Percentiles rank a stretch among this genome's conserved stretches.
phyloP scores from a whole-genome alignment of 2,329 filamentous ascomycete genomes.

The Neofusicoccum ribis region DNA sequence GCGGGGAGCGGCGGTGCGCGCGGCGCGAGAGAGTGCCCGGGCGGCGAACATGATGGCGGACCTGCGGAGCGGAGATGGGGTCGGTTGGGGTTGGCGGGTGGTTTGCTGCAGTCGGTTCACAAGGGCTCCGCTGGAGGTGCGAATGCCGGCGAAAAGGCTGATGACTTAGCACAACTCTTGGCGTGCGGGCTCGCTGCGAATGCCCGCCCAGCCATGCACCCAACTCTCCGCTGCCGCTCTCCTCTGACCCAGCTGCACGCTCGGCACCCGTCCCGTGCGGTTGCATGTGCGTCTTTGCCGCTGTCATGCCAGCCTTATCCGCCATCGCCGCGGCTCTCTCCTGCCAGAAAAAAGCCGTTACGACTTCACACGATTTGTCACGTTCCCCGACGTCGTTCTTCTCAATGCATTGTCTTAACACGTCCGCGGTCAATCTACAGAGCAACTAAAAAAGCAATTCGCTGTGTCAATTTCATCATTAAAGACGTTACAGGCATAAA shows the following conservation, averaged over 20 bases:
- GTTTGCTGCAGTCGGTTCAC: neutral
- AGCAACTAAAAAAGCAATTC: too few species aligned
- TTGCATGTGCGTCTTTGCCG: neutral
- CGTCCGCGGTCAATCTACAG: too few species aligned
- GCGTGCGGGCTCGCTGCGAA: neutral
- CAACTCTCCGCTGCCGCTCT: too few species aligned
- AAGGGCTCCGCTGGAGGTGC: constrained; percentile 16
- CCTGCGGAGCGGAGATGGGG: constrained; percentile 18
- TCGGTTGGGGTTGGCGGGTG: constrained; percentile 16
- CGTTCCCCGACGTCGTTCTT: too few species aligned
- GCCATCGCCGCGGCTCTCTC: neutral
- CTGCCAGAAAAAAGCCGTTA: too few species aligned
- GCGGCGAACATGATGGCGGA: constrained; percentile 54
- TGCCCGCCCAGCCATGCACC: neutral
- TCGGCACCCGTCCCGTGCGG: too few species aligned
- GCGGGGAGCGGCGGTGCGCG: constrained; percentile 58
- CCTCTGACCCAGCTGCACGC: neutral
- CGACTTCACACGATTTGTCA: too few species aligned
- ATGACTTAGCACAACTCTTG: constrained; percentile 20
- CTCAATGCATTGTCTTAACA: too few species aligned
- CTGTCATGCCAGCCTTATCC: neutral
- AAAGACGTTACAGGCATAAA: neutral
- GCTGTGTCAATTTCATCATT: neutral
- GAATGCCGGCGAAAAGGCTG: constrained; percentile 20
- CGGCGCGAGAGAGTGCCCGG: constrained; percentile 57